Base-by-base conservation (phyloP, 331 rosid genomes). In the Quercus lobata region DNA sequence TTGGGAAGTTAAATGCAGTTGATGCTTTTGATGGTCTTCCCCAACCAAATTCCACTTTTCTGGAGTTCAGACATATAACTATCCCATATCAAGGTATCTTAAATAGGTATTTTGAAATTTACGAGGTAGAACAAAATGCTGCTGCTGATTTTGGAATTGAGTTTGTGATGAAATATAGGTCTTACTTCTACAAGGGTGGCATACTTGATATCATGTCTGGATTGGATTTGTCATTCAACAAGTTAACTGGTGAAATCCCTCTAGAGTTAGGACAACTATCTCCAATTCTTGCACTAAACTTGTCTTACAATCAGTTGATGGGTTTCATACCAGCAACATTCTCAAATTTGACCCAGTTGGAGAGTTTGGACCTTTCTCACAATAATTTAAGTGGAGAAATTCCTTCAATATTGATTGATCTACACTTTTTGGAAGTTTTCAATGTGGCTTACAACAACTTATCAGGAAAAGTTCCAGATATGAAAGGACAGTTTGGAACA, bases 381-480 rank as follows among this genome's bases (percentile, higher is more conserved):
- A 5, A 34, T 5, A 34, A 34, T 1, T 77, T 84, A 22, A 81
- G 57, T 60, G 83, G 83, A 34, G 37, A 34, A 34, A 34, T 34
- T 34, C 37, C 37, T 54, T 12, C 19, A 22, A 19, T 66, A n/a
- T 41, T 80, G 1, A 25, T 19, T 18, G 19, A 52, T 6, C 65
- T 80, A 16, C 5, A 25, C 32, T 30, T 0, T 32, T 44, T 84
- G 1, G 7, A n/a, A 7, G 27, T 73, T 6, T 80, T 80, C 69
- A 77, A 80, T 57, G 82, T 84, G 30, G 65, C 87, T 3, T 62
- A 32, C 65, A 85, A 85, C 30, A 81, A 71, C 16, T 24, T 85
- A 2, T 81, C 79, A 9, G 83, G 85, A 11, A 57, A 18, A 32
- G 4, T 56, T 1, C 83, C 81, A 2, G 71, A 6, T 15, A 34